Base-by-base conservation (phyloP, 192 early-diverging fungal genomes). In the Dissophora globulifera region DNA sequence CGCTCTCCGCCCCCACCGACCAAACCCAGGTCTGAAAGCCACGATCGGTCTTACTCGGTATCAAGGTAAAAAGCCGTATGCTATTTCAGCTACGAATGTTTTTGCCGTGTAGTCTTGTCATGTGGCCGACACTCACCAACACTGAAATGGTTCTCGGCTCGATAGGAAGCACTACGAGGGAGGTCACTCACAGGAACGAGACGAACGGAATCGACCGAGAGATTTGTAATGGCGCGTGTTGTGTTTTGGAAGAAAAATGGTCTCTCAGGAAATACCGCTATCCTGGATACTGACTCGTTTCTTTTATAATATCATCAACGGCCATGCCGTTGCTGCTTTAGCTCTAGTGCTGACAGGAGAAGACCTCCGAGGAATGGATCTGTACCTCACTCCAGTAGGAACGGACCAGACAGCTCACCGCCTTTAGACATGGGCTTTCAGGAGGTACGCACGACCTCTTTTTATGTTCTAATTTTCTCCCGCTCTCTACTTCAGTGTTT, bases 11-110 rank as follows among this genome's bases (percentile, higher is more conserved):
- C 69, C 20, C 67, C 71, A 9, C 58, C 72, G 1, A 62, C 35
- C 12, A 76, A 76, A 46, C 72, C 63, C 30, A 76, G 72, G 53
- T 76, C 72, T 19, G 72, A 76, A 27, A 76, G 72, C 25, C 72
- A 76, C 22, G 72, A 76, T 22, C 72, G 72, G 3, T 67, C 72
- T 25, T 76, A 41, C 35, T 54, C 63, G 2, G 51, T 16, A 2
- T 19, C 63, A 22, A 76, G 72, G 72, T 76, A 62, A 46, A 22
- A 60, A 16, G 27, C 27, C 23, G 11, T 40, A 13, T 7, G 38
- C 43, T 45, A 45, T 17, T n/a, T 17, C 4, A n/a, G 12, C 17
- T 45, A n/a, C 43, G n/a, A 12, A 4, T 10, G 17, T 6, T 4
- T 45, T 45, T n/a, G n/a, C n/a, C n/a, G n/a, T 45, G 43, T n/a